Base-by-base conservation (phyloP, 176 grass and related monocot genomes). In the Oryza australiensis region DNA sequence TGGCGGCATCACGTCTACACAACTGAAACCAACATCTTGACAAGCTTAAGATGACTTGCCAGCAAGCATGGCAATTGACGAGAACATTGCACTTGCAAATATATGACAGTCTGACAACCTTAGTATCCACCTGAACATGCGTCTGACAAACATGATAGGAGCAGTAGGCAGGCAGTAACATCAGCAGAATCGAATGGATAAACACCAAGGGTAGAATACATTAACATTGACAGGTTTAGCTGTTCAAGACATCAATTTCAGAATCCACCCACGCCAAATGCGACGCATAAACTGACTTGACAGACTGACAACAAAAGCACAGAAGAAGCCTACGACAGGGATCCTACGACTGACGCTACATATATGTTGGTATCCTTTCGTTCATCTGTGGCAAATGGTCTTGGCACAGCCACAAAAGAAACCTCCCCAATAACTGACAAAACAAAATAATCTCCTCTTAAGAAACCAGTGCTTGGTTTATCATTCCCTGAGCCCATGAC, bases 401-500 rank as follows among this genome's bases (percentile, higher is more conserved):
- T 74, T 80, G 80, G 80, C 73, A 87, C 80, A 73, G 62, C 86
- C 74, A 70, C 35, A 87, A 84, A 86, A 83, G 62, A 66, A 86
- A 82, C 68, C 80, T 68, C 83, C 57, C 4, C 53, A 53, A 63
- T 30, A 67, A 64, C 73, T 28, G 46, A 66, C 64, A 80, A 74
- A 30, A 70, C 51, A 85, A 83, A 82, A 41, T 70, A 73, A 70
- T 40, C 46, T 28, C 18, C 55, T 72, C 64, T 64, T 66, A 94
- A n/a, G 88, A 91, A 71, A 85, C 87, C 62, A 97, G 26, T 9
- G 83, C 90, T 80, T 89, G 87, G 48, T 86, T 87, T 72, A 97
- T 94, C 94, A 97, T 81, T 20, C 86, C 85, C 73, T 88, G 83
- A 0, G 91, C 57, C 94, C 94, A 97, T 63, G 62, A 55, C 0